Percentiles rank a stretch among this genome's conserved stretches.
Evolutionary conservation across 345 rosid genomes (phyloP).

Genomic region (Excoecaria cochinchinensis): DNA sequence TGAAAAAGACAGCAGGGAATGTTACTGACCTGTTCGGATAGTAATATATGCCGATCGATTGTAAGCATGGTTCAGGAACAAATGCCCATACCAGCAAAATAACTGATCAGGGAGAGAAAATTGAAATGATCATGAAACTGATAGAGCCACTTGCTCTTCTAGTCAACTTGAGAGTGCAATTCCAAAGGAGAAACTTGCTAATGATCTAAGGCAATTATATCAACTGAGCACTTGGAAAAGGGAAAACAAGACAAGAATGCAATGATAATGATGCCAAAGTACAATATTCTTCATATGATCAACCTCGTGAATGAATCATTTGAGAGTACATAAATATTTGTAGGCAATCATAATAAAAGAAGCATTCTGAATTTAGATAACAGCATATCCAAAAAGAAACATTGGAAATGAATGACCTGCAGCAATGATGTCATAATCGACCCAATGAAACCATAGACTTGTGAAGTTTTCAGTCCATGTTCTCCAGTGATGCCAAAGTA

Average conservation of each 20-base stretch:
- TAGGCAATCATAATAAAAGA: background rate
- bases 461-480: too few species aligned
- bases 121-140: constrained; percentile 7
- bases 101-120: constrained; percentile 22
- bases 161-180: background rate
- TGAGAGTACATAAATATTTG: background rate
- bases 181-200: background rate
- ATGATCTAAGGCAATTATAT: background rate
- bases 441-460: too few species aligned
- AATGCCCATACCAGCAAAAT: constrained; percentile 86
- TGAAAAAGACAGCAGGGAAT: background rate
- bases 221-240: background rate
- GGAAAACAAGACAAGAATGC: background rate
- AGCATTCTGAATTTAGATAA: background rate
- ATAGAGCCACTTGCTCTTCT: background rate
- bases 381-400: too few species aligned
- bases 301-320: background rate
- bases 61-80: constrained; percentile 71
- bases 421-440: too few species aligned
- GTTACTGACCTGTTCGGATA: constrained; percentile 46
- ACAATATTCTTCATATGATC: background rate
- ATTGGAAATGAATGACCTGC: too few species aligned
- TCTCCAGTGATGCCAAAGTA: background rate
- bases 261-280: background rate
- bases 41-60: constrained; percentile 63